Percentiles rank a stretch among this genome's conserved stretches.
Evolutionary conservation across 1,284 basidiomycete species (phyloP).

Genomic region (Sanguinoderma infundibulare): DNA sequence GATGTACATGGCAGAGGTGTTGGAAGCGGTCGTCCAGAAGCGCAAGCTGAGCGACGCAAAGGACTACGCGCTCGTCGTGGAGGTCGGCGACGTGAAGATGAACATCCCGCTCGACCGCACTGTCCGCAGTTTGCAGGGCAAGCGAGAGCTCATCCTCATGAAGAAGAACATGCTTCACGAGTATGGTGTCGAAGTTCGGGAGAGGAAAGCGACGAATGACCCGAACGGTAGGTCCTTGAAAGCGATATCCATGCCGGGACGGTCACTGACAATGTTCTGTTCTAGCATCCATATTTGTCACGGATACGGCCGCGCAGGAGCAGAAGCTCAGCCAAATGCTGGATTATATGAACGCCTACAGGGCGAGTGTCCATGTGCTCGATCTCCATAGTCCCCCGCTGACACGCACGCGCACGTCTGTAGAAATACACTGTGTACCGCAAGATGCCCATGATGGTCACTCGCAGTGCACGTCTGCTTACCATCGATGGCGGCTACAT

Average conservation of each 20-base stretch:
- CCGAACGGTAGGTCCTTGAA: conserved; percentile 74
- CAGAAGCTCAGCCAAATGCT: conserved; percentile 57
- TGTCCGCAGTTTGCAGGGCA: conserved; percentile 90
- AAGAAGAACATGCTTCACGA: conserved; percentile 77
- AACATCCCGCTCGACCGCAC: conserved; percentile 95
- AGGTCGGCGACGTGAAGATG: conserved; percentile 76
- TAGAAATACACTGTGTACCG: conserved; percentile 95
- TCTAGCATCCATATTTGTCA: conserved; percentile 90
- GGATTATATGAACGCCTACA: conserved; percentile 81
- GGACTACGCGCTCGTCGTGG: conserved; percentile 79
- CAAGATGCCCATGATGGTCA: conserved; percentile 91
- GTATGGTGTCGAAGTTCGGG: conserved; percentile 66
- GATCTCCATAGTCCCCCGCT: not conserved
- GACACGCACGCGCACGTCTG: conserved; percentile 1
- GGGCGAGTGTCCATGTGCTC: conserved; percentile 51
- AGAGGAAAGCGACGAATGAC: conserved; percentile 74
- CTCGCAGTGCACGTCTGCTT: conserved; percentile 88
- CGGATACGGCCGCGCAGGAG: conserved; percentile 78
- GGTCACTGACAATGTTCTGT: not conserved
- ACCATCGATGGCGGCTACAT: conserved; percentile 97
- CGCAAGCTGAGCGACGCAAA: conserved; percentile 75
- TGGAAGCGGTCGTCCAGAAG: conserved; percentile 84
- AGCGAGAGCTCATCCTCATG: conserved; percentile 84
- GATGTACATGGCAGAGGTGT: conserved; percentile 97
- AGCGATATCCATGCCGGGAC: not conserved